Base-by-base conservation (phyloP, 306 rosid genomes). In the Pterocarpus santalinus region DNA sequence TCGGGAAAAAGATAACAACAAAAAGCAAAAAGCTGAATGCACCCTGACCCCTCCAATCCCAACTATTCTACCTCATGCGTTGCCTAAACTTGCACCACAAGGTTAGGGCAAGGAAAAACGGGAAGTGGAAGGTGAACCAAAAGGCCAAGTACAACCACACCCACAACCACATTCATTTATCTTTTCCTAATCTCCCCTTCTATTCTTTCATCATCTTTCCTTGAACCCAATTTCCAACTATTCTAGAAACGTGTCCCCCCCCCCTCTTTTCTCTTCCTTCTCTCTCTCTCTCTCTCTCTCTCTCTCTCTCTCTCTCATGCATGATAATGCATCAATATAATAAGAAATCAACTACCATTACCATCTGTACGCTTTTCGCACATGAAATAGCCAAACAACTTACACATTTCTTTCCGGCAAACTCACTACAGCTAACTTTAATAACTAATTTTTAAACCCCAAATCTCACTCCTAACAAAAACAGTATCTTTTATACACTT, bases 81-180 rank as follows among this genome's bases (percentile, higher is more conserved):
- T 81, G 84, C 89, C 93, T 55, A 89, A 85, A 85, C 97, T 94
- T 92, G 91, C 81, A 92, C 79, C 89, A 85, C 85, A 90, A 90
- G 95, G 85, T 81, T 86, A 76, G 73, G 69, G 62, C 39, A 28
- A 72, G 75, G 9, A 72, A 78, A 81, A 87, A 83, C 64, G 8
- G n/a, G 83, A 86, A 85, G 87, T 87, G 92, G 87, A 92, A 82
- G 93, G 92, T 94, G 92, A 90, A 91, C 90, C 93, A 88, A 89
- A 91, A 22, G 91, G 80, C 92, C 89, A 88, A 85, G n/a, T 55
- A n/a, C 87, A 90, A 87, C 89, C 85, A 94, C 92, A 86, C 81
- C 80, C 80, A 92, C 89, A 88, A 72, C 72, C 84, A 76, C 80
- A 75, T 65, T 80, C 79, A 65, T 43, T 81, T 69, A 39, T 69